Evolutionary conservation across 352 stramenopile species (phyloP).

Genomic region (Phytophthora vignae): DNA sequence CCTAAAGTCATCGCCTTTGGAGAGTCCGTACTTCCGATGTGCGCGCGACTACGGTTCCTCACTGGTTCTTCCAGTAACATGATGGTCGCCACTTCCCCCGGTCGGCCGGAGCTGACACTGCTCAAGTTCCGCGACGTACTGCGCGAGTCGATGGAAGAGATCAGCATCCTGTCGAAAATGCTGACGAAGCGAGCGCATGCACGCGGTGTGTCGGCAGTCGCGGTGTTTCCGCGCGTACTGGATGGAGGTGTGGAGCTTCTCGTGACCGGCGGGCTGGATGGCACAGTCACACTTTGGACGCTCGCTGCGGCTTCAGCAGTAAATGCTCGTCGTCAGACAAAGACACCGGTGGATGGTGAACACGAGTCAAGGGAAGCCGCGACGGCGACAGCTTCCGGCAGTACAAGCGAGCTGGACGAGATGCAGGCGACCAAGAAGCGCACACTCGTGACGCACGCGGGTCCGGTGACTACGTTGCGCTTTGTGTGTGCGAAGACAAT

Average conservation of each 20-base stretch:
- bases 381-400: not conserved
- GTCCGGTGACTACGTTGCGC: conserved; percentile 61
- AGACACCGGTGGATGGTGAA: conserved; percentile 7
- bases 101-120: conserved; percentile 49
- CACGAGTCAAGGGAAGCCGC: conserved; percentile 4
- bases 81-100: conserved; percentile 55
- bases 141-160: conserved; percentile 56
- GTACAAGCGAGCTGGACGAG: conserved; percentile 62
- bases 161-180: conserved; percentile 59
- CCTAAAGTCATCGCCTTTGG: conserved; percentile 59
- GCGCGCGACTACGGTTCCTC: conserved; percentile 54
- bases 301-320: conserved; percentile 40
- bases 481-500: conserved; percentile 48
- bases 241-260: conserved; percentile 65
- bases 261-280: conserved; percentile 70
- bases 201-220: conserved; percentile 59
- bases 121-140: conserved; percentile 66
- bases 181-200: conserved; percentile 63
- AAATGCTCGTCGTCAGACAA: conserved; percentile 15
- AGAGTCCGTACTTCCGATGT: conserved; percentile 51
- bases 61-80: conserved; percentile 51
- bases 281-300: conserved; percentile 75
- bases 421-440: conserved; percentile 77
- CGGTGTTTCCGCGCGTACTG: conserved; percentile 52
- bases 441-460: conserved; percentile 59